Evolutionary conservation across 148 eudicot genomes (phyloP).

Genomic region (Rhododendron griersonianum): DNA sequence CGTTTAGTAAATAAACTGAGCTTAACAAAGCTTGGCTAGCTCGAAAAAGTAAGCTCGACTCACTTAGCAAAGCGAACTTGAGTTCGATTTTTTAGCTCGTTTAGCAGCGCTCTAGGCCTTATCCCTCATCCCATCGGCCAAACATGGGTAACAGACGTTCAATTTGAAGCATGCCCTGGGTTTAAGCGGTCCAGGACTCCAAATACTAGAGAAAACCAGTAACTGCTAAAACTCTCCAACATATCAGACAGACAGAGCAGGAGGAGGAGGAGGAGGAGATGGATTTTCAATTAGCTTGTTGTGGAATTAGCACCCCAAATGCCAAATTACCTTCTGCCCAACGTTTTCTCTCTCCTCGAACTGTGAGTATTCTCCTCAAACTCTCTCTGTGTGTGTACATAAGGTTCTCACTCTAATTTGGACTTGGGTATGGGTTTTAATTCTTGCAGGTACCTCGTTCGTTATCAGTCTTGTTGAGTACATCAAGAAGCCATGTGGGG

Average conservation of each 20-base stretch:
- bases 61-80: too few species aligned
- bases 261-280: neutral
- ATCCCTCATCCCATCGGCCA: neutral
- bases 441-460: constrained; percentile 16
- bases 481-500: neutral
- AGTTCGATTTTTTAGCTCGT: too few species aligned
- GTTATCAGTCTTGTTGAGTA: neutral
- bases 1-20: too few species aligned
- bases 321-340: neutral
- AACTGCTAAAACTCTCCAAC: constrained; percentile 6
- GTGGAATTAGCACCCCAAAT: constrained; percentile 8
- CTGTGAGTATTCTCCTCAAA: constrained; percentile 12
- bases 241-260: neutral
- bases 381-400: neutral
- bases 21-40: too few species aligned
- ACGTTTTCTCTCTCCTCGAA: neutral
- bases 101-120: too few species aligned
- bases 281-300: constrained; percentile 20
- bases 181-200: constrained; percentile 12
- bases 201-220: neutral
- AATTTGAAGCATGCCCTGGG: neutral
- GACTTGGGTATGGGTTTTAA: neutral
- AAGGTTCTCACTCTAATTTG: neutral
- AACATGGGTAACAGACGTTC: neutral
- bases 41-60: too few species aligned